phyloP scores from a whole-genome alignment of 768 basidiomycete genomes.

The Collybiopsis confluens region DNA sequence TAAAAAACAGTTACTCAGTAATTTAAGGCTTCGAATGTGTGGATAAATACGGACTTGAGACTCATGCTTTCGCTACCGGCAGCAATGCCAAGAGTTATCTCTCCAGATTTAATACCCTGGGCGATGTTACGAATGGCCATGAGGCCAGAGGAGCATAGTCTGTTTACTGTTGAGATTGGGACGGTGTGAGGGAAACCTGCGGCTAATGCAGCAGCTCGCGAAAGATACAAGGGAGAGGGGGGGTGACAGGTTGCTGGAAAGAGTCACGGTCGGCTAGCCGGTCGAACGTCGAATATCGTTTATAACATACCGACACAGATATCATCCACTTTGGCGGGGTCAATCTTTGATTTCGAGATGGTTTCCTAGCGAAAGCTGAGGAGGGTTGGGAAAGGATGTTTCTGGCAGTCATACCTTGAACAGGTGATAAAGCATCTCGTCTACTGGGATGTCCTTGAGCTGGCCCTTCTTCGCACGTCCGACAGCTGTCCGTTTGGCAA shows the following conservation, averaged over 20 bases:
- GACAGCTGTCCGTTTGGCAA: conserved; percentile 86
- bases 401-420: conserved; percentile 55
- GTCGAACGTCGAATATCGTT: not conserved
- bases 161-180: conserved; percentile 88
- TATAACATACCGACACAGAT: conserved; percentile 69
- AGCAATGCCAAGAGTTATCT: conserved; percentile 84
- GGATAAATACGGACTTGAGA: conserved; percentile 48
- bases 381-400: not conserved
- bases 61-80: conserved; percentile 83
- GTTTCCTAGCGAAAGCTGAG: conserved; percentile 46
- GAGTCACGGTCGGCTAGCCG: not conserved
- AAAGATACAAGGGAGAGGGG: conserved; percentile 76
- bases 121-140: conserved; percentile 92
- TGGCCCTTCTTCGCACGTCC: conserved; percentile 89
- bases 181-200: conserved; percentile 86
- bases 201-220: conserved; percentile 81
- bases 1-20: conserved; percentile 3
- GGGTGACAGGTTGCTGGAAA: conserved; percentile 74
- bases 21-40: not conserved
- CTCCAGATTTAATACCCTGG: conserved; percentile 78
- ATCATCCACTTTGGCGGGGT: conserved; percentile 72
- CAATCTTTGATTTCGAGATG: conserved; percentile 58
- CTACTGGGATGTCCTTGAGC: conserved; percentile 82
- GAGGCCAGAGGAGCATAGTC: conserved; percentile 90
- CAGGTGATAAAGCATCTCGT: conserved; percentile 79